Base-by-base conservation (phyloP, 2,329 filamentous ascomycete species). In the Aureobasidium sp. region DNA sequence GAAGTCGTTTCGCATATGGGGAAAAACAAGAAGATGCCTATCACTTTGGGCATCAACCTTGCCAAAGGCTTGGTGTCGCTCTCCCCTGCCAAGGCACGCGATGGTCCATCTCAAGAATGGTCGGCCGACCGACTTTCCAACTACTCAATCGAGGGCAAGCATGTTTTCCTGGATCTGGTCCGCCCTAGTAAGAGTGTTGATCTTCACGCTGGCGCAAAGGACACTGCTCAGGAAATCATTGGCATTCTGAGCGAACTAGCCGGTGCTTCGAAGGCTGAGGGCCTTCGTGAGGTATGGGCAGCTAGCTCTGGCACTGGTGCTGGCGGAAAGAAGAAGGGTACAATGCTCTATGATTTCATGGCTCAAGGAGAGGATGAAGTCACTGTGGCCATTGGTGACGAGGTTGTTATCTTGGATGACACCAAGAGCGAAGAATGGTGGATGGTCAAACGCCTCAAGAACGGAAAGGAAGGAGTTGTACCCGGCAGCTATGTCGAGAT, bases 1-100 rank as follows among this genome's bases (percentile, higher is more conserved):
- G 93, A 97, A 75, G 96, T 96, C 88, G 84, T 96, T 4, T 93
- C 91, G n/a, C 85, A 94, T 46, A 92, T 96, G 84, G 93, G 93
- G 60, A 96, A 95, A 78, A 88, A 89, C 69, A 96, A 96, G 79
- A 97, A 97, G 77, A 94, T 96, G 89, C 91, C 93, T 1, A 96
- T 91, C n/a, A 96, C 90, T 0, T 75, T 97, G 38, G 93, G 93
- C n/a, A 87, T 97, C 69, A 96, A 97, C 70, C 79, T 94, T 60
- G 86, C 87, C 50, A 95, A 90, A 17, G 92, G 92, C 40, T 84
- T 87, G 33, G 95, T 99, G 66, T 85, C 96, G 74, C 90, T 99
- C 67, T 89, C 91, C 0, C 92, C 93, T 0, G 93, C 95, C 70
- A 90, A 88, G 70, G 81, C 85, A 53, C 82, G 85, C 63, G 90